Conservation (phyloP, 2,329 filamentous ascomycete genomes). For the Fusarium napiforme region DNA sequence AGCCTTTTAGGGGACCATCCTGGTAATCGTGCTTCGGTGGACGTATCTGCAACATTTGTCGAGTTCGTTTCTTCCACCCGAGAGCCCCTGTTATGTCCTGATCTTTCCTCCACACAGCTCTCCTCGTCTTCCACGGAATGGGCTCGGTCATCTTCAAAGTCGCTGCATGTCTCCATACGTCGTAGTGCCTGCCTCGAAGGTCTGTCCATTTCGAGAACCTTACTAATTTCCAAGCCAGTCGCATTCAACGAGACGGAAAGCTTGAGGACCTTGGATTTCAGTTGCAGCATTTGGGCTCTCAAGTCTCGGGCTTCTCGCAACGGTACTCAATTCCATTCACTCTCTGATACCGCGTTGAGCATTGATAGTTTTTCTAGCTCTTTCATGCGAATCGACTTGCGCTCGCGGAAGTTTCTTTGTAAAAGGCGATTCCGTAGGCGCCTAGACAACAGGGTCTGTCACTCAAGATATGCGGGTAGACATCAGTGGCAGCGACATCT, state of each 20-base stretch:
- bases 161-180: neutral
- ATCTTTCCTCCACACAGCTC: neutral
- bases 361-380: neutral
- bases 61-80: neutral
- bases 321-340: neutral
- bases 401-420: neutral
- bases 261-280: neutral
- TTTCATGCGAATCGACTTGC: neutral
- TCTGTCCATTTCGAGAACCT: neutral
- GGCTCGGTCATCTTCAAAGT: neutral
- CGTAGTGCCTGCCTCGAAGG: neutral
- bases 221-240: neutral
- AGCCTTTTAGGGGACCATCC: fast-evolving
- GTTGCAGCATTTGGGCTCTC: neutral
- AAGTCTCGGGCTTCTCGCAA: neutral
- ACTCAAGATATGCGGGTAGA: too few species aligned
- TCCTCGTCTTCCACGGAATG: neutral
- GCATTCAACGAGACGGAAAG: neutral
- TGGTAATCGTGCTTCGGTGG: neutral
- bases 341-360: neutral
- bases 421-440: neutral
- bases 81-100: neutral
- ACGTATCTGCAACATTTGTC: neutral
- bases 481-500: neutral
- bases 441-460: fast-evolving